phyloP scores from a whole-genome alignment of 192 early-diverging fungal species.

The Ambispora gerdemannii region DNA sequence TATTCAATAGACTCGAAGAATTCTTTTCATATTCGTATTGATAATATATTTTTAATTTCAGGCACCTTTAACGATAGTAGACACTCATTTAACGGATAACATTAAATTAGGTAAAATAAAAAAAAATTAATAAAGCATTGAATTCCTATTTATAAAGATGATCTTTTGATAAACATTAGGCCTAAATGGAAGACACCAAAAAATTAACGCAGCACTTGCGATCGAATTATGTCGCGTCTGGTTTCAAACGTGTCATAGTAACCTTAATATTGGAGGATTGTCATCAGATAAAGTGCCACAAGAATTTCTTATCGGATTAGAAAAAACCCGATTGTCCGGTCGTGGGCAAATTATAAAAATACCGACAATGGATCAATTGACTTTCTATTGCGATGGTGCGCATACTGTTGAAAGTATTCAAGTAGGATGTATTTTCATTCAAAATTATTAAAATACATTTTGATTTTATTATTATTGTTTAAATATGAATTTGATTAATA shows the following conservation, averaged over 20 bases:
- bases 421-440: no score
- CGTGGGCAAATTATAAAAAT: slow-evolving; percentile 72
- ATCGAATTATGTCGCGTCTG: slow-evolving; percentile 68
- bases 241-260: slow-evolving; percentile 47
- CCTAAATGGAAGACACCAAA: slow-evolving; percentile 80
- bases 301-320: slow-evolving; percentile 64
- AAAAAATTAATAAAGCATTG: no score
- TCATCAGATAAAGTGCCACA: slow-evolving; percentile 36
- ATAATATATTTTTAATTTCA: not conserved
- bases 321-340: slow-evolving; percentile 78
- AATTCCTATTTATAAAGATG: no score
- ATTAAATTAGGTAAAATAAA: no score
- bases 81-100: no score
- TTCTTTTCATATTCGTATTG: not conserved
- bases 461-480: not conserved
- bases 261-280: slow-evolving; percentile 36
- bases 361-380: slow-evolving; percentile 44
- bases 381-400: slow-evolving; percentile 91
- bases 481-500: not conserved
- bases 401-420: slow-evolving; percentile 88
- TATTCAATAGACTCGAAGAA: not conserved
- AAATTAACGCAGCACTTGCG: slow-evolving; percentile 80
- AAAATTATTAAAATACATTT: not conserved
- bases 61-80: slow-evolving; percentile 43
- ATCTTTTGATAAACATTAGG: slow-evolving; percentile 49